Evolutionary conservation across 108 stramenopile species (phyloP), one percentile per base, ranked within the genome.

Genomic region (Nitzschia palea): DNA sequence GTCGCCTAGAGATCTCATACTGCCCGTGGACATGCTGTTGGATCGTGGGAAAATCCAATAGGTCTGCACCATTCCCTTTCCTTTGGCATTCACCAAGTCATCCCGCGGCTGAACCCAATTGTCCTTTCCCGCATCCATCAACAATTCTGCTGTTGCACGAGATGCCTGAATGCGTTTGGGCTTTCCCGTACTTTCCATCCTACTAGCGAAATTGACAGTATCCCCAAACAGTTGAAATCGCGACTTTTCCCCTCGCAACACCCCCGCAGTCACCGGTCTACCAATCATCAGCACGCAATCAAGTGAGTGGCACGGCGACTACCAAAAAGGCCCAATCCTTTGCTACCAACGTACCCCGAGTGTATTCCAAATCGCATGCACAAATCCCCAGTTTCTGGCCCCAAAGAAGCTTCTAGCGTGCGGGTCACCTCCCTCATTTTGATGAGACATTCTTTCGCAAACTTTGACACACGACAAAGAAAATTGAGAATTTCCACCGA

Each of bases 31-130:
- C 12, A 17, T 42, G 2, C 40, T 25, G 22, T 3, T 42, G 29
- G 59, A 40, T 3, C 40, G 27, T 0, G 59, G 59, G 6, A 26
- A 42, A 5, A 60, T 40, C 59, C 59, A 76, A 34, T 71, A 77
- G 0, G 76, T 77, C 42, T 70, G 62, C 17, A 77, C 34, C 28
- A 45, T 26, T 9, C 76, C 76, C 44, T 77, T 77, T 12, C 76
- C 76, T 36, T 77, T 77, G 52, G 70, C 76, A 35, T 64, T 25
- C 25, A 77, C 55, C 34, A 32, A 37, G 8, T 65, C 70, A 10
- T 59, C 57, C 14, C 76, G 44, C 17, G 69, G 44, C 10, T 48
- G 30, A 15, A 77, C 18, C 66, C 67, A 77, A 14, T 56, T 62
- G 18, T n/a, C 32, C 53, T 71, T 71, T 12, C 70, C 70, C 8